A percentile compares a stretch with the other conserved stretches of the same genome.
Conservation (phyloP, 345 rosid genomes). For the Heritiera littoralis region DNA sequence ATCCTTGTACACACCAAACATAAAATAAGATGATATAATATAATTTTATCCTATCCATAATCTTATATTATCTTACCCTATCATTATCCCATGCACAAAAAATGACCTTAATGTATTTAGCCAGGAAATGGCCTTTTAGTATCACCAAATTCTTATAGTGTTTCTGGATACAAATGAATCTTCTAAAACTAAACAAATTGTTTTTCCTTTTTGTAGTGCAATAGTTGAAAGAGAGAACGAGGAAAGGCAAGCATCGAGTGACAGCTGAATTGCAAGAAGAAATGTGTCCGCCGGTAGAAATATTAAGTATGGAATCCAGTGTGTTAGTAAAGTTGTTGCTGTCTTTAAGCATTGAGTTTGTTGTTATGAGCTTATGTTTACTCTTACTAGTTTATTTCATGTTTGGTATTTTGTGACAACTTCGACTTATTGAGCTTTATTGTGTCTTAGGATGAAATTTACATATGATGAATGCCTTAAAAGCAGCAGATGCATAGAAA, state of each 20-base stretch:
- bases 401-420: neutral
- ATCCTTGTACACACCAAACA: too few species aligned
- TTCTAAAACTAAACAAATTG: neutral
- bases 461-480: neutral
- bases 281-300: neutral
- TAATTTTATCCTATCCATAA: too few species aligned
- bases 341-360: too few species aligned
- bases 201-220: conserved; percentile 2
- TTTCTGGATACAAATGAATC: neutral
- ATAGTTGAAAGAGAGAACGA: neutral
- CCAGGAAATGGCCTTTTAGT: neutral
- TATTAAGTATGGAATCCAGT: neutral
- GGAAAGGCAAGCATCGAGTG: too few species aligned
- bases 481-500: too few species aligned
- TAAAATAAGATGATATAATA: too few species aligned
- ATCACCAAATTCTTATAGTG: neutral
- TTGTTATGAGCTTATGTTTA: neutral
- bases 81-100: too few species aligned
- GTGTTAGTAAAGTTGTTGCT: neutral
- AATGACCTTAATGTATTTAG: neutral
- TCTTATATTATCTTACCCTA: too few species aligned
- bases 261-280: neutral
- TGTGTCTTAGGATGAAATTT: neutral
- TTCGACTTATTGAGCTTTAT: neutral
- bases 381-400: neutral